phyloP scores from a whole-genome alignment of 1,284 basidiomycete genomes.

The Trichosporon ovoides region DNA sequence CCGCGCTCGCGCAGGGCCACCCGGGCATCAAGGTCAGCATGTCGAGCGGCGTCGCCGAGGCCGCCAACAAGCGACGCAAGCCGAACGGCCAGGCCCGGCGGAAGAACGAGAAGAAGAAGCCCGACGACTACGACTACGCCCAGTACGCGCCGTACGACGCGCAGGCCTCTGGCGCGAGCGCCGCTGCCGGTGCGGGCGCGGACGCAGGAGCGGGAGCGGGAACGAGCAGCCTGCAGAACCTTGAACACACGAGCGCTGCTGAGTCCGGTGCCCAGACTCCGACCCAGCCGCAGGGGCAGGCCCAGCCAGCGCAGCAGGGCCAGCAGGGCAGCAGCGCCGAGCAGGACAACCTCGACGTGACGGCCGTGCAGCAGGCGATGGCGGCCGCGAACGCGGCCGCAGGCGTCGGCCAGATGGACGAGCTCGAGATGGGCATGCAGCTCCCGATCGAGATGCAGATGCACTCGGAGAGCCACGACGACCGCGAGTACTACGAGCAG shows the following conservation, averaged over 20 bases:
- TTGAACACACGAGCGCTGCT: not conserved
- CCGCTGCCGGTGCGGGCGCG: not conserved
- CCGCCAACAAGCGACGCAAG: slow-evolving; percentile 22
- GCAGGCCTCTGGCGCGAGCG: not conserved
- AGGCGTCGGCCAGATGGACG: slow-evolving; percentile 40
- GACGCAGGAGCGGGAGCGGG: not conserved
- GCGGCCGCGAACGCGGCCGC: slow-evolving; percentile 28
- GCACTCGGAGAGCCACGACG: slow-evolving; percentile 36
- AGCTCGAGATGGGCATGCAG: slow-evolving; percentile 46
- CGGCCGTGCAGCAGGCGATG: slow-evolving; percentile 46
- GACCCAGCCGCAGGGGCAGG: not conserved
- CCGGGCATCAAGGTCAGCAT: slow-evolving; percentile 43
- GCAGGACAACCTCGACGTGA: slow-evolving; percentile 29
- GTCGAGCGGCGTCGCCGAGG: slow-evolving; percentile 18
- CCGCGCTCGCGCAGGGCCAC: slow-evolving; percentile 43
- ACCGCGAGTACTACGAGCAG: slow-evolving; percentile 18
- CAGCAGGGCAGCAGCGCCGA: not conserved
- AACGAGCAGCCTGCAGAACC: not conserved
- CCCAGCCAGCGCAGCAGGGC: not conserved
- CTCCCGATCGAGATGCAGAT: slow-evolving; percentile 48
- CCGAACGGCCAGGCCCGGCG: slow-evolving; percentile 21
- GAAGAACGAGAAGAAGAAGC: slow-evolving; percentile 20
- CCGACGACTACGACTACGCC: slow-evolving; percentile 16
- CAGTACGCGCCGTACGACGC: slow-evolving; percentile 5
- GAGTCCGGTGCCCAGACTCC: not conserved